These are phyloP conservation scores for Mrakia blollopis DNA, from an alignment of 768 basidiomycete genomes.

Conservation along the genomic window DNA sequence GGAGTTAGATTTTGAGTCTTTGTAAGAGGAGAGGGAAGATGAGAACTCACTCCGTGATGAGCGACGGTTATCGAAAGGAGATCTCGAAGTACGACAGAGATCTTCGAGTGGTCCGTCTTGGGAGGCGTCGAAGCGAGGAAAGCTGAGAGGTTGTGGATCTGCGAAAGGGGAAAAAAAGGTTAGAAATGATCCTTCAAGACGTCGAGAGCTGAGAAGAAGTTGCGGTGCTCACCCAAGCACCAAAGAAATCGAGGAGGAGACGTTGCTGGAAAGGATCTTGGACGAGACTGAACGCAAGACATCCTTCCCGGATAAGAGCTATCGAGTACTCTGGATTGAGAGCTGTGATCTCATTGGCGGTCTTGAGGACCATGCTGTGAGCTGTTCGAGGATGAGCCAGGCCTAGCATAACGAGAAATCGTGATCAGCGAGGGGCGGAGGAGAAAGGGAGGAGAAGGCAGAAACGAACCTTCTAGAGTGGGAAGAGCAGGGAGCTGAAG, in stretches of 20 bases:
- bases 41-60: neutral
- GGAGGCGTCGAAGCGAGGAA: neutral
- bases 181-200: too few species aligned
- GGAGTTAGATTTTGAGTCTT: neutral
- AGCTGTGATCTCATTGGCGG: neutral
- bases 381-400: neutral
- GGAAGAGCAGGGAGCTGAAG: neutral
- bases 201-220: too few species aligned
- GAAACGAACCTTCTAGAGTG: neutral
- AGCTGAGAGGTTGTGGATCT: neutral
- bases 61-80: constrained; percentile 8
- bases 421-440: neutral
- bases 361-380: neutral
- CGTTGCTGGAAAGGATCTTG: neutral
- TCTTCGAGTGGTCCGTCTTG: neutral
- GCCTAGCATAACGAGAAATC: neutral
- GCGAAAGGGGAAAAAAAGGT: too few species aligned
- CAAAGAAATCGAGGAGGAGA: neutral
- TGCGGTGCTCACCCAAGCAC: neutral
- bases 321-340: neutral
- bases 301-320: constrained; percentile 1
- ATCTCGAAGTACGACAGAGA: constrained; percentile 4
- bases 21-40: too few species aligned
- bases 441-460: neutral
- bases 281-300: neutral